Base-by-base conservation (phyloP, 768 basidiomycete species). In the Hydnomerulius pinastri region DNA sequence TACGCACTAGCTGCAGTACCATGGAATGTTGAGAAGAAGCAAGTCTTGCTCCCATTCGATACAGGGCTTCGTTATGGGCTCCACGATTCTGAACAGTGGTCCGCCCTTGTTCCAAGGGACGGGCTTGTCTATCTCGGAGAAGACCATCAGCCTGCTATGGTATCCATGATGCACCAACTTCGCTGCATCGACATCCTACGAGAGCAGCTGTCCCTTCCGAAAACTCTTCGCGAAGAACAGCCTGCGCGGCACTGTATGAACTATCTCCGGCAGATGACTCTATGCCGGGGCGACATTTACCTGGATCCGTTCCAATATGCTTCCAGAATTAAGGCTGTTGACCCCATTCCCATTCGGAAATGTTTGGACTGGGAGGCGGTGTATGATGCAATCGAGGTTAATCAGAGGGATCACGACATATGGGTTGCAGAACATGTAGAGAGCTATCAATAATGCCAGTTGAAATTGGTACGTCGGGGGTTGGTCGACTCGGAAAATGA, bases 91-190 rank as follows among this genome's bases (percentile, higher is more conserved):
- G 30, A 32, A 15, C 30, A 67, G 35, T 67, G 66, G 66, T 48
- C 51, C 6, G 48, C 60, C 13, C 60, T 67, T 43, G 55, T 58
- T 4, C 62, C 65, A 12, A 52, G 53, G 12, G 41, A 58, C 18
- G 65, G 66, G 23, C 43, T 63, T 21, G 39, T 69, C 24, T 55
- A 67, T 33, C 53, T 70, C 13, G 67, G 68, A 0, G 43, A 46
- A 7, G 23, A 62, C 4, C 55, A 50, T 20, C 41, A 41, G 32
- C 63, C 68, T 2, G 65, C 58, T 47, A 64, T 62, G 15, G 49
- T 70, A 27, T 59, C 70, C 11, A 60, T 71, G 46, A 55, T 71
- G 50, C 70, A 71, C 56, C 67, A 69, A 55, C 62, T 71, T 3
- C 62, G 66, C 18, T 71, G 69, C 53, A 53, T 71, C 44, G 54